Percentiles rank a stretch among this genome's conserved stretches.
Evolutionary conservation across 2,329 filamentous ascomycete species (phyloP).

Genomic region (Metarhizium rileyi): DNA sequence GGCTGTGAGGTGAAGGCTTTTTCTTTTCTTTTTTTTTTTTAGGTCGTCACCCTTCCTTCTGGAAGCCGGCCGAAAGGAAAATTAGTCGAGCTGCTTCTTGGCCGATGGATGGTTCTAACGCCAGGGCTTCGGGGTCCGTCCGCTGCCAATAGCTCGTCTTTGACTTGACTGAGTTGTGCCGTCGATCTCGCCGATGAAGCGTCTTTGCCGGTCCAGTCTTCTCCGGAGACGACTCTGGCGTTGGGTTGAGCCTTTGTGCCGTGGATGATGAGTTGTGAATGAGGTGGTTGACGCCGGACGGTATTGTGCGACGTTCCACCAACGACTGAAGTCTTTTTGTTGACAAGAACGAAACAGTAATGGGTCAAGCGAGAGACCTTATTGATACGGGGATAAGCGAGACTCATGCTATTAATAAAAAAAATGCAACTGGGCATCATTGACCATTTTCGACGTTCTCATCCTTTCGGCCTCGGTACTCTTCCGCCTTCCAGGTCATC

Average conservation of each 20-base stretch:
- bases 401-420: not conserved
- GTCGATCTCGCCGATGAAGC: not conserved
- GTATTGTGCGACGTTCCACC: not conserved
- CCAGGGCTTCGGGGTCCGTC: not conserved
- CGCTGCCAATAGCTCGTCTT: not conserved
- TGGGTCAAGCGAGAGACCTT: not conserved
- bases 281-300: not conserved
- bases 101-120: not conserved
- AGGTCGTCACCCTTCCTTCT: not conserved
- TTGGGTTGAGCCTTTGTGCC: not conserved
- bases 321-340: not conserved
- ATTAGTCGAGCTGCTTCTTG: not conserved
- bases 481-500: not conserved
- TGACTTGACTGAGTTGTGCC: not conserved
- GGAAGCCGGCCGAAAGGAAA: not conserved
- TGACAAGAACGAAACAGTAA: not conserved
- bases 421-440: not conserved
- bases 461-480: not conserved
- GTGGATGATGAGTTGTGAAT: not conserved
- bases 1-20: not conserved
- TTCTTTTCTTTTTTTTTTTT: too few relatives aligned
- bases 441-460: not conserved
- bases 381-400: not conserved
- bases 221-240: not conserved
- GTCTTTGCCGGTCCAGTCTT: not conserved